These are phyloP conservation scores for Sugiyamaella lignohabitans DNA, from an alignment of 805 yeast genomes.

Conservation along the genomic window DNA sequence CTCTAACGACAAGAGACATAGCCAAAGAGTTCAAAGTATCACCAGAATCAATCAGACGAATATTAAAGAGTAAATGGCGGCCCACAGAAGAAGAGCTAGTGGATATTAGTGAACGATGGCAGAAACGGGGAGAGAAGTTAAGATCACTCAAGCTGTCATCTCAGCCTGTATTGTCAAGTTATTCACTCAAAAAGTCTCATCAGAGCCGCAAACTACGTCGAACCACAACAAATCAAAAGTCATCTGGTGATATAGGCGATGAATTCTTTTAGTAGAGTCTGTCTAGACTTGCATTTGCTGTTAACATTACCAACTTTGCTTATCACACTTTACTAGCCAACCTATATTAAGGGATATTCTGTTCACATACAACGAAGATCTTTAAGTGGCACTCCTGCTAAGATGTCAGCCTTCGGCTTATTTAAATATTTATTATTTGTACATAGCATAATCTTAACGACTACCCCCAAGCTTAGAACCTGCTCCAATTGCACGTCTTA, in stretches of 20 bases:
- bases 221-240: neutral
- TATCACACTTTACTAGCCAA: no score
- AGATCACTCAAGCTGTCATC: neutral
- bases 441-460: no score
- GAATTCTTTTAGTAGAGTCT: neutral
- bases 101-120: constrained; percentile 47
- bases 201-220: neutral
- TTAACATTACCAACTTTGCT: no score
- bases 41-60: constrained; percentile 77
- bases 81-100: constrained; percentile 53
- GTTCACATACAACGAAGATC: no score
- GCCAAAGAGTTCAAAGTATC: constrained; percentile 62
- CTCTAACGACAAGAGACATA: constrained; percentile 51
- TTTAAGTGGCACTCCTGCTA: no score
- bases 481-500: no score
- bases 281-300: neutral
- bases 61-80: constrained; percentile 68
- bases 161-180: no score
- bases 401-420: no score
- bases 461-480: no score
- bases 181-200: neutral
- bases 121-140: constrained; percentile 34
- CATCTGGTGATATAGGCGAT: neutral
- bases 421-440: no score
- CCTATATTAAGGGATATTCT: no score